Base-by-base conservation (phyloP, 1,284 basidiomycete species). In the Cryptococcus jaspeensis region DNA sequence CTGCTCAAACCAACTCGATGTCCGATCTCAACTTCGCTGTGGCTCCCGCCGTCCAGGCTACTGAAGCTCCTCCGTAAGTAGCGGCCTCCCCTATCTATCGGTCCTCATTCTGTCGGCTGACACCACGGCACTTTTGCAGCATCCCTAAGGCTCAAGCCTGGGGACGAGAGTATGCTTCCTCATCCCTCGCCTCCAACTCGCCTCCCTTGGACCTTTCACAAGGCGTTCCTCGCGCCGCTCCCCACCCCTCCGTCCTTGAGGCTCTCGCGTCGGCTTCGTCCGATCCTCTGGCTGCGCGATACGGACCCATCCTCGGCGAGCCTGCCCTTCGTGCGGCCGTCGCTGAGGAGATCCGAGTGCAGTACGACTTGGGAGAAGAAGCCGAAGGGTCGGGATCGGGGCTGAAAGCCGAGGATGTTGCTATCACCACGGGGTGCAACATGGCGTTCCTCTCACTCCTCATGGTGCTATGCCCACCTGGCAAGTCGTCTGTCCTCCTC, bases 141-240 rank as follows among this genome's bases (percentile, higher is more conserved):
- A 88, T 90, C 53, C 85, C 87, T 0, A 81, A 81, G 51, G 88
- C 87, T 13, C 83, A 84, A 59, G 79, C 80, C 73, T 90, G 88
- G 88, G 85, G 81, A 0, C 65, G 71, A 7, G 64, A 72, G 8
- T 89, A 86, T 75, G 32, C 50, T 16, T 18, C 72, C 71, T 12
- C 72, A 59, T 18, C 78, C 74, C 41, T 52, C 15, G 39, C 58
- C 0, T 12, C 60, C 15, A 39, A 56, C 6, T 47, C 55, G 1
- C 85, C 85, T 0, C 75, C 90, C 0, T 80, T 91, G 7, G 86
- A 90, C 70, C 85, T 92, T 79, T 86, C 87, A 0, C 89, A 90
- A 73, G 78, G 78, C 43, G 85, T 86, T 0, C 90, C 89, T 0
- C 85, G 86, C 2, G 79, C 78, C 1, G 83, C 85, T 0, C 89